Conservation (phyloP, 345 rosid genomes). For the Capsella bursapastoris region DNA sequence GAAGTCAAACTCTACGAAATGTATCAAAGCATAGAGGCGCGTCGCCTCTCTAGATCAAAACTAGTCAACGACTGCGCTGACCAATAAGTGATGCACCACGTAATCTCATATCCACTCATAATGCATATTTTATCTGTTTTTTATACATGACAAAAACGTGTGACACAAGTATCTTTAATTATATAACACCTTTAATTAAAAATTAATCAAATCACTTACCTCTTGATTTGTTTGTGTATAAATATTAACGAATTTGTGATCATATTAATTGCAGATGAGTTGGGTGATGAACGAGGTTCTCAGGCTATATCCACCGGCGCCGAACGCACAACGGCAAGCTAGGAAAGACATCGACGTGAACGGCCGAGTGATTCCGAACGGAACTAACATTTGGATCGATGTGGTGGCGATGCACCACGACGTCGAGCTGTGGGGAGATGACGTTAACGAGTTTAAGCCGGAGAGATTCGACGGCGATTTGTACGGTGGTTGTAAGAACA, state of each 20-base stretch:
- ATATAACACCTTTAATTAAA: background rate
- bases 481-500: slow-evolving; percentile 80
- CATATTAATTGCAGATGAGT: slow-evolving; percentile 62
- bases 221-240: no score
- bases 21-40: slow-evolving; percentile 2
- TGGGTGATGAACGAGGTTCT: slow-evolving; percentile 89
- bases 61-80: slow-evolving; percentile 39
- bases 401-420: slow-evolving; percentile 96
- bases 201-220: background rate
- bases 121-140: background rate
- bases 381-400: slow-evolving; percentile 91
- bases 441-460: slow-evolving; percentile 74
- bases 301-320: slow-evolving; percentile 79
- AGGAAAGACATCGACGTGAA: slow-evolving; percentile 61
- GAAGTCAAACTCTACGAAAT: slow-evolving; percentile 13
- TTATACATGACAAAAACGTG: slow-evolving; percentile 30
- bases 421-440: slow-evolving; percentile 73
- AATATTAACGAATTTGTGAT: background rate
- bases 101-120: background rate
- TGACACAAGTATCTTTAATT: background rate
- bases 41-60: slow-evolving; percentile 19
- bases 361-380: slow-evolving; percentile 57
- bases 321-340: slow-evolving; percentile 83
- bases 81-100: slow-evolving; percentile 4
- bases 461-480: slow-evolving; percentile 73